Evolutionary conservation across 768 basidiomycete genomes (phyloP), one percentile per base, ranked within the genome.

Genomic region (Coprinopsis strossmayeri): DNA sequence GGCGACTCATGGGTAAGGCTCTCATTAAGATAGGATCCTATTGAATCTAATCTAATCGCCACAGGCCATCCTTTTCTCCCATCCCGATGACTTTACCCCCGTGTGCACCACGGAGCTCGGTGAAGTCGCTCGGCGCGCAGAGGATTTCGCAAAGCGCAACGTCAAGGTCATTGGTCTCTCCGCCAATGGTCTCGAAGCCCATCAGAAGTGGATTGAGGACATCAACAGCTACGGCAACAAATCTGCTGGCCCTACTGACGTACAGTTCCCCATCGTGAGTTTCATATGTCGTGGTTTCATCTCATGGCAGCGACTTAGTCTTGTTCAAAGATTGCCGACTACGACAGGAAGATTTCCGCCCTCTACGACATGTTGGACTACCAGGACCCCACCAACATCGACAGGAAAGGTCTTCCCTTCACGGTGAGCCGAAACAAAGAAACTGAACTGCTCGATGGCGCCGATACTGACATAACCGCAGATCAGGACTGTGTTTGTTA

Each of bases 81-180:
- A 96, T 67, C 92, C 92, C 0, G 93, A 87, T 37, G 87, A 91
- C 62, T 91, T 91, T 62, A 89, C 87, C n/a, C 87, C 88, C 42
- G 85, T 94, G 45, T 93, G 90, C 78, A 94, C 96, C 41, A 99
- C 96, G 47, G 96, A 98, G 72, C 85, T 98, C 30, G 93, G 91
- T 44, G 95, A 96, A 64, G 93, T 96, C 37, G 87, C 96, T 43
- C 84, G 91, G 54, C 87, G 90, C 51, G 77, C 81, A 11, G 71
- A 72, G 13, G 94, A 97, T 66, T 99, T 97, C 64, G 74, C 70
- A 43, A 81, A 84, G 61, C 86, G 96, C 53, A 80, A 82, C 56
- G 92, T 97, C 61, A 97, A 98, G 71, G 77, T 95, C 53, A 91
- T 94, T 54, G 92, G 92, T 34, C 81, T 98, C 51, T 91, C 89